Conservation (phyloP, 257 asterid genomes). For the Mentha longifolia region DNA sequence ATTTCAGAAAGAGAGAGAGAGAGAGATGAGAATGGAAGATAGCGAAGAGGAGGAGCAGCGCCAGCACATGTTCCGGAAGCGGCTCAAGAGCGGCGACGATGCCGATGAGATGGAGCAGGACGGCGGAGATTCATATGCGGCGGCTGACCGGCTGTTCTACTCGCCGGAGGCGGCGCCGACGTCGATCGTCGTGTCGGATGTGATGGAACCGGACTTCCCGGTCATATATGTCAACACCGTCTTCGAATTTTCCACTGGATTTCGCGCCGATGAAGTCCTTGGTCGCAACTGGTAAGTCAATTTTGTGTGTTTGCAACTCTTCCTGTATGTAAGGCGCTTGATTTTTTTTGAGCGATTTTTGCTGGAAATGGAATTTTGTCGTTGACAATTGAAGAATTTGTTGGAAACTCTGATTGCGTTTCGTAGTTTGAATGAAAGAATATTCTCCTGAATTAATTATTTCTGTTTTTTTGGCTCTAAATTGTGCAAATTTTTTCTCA, state of each 20-base stretch:
- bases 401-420: conserved; percentile 6
- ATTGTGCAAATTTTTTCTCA: not conserved
- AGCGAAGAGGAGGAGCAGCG: conserved; percentile 42
- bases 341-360: not conserved
- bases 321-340: not conserved
- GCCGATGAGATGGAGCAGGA: conserved; percentile 43
- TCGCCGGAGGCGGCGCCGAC: conserved; percentile 62
- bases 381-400: not conserved
- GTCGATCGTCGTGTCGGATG: conserved; percentile 85
- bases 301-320: not conserved
- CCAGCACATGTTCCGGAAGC: conserved; percentile 45
- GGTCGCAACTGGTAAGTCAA: conserved; percentile 78
- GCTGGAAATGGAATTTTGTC: conserved; percentile 7
- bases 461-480: not conserved
- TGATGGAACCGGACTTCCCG: conserved; percentile 76
- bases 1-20: conserved; percentile 6
- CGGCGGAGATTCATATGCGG: conserved; percentile 33
- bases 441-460: not conserved
- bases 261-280: conserved; percentile 87
- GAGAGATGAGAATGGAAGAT: conserved; percentile 51
- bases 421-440: not conserved
- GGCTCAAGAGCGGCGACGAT: conserved; percentile 47
- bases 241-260: conserved; percentile 81
- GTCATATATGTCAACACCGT: conserved; percentile 74
- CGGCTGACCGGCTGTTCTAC: conserved; percentile 43